phyloP scores from a whole-genome alignment of 441 rosid genomes.

The Raphanus hybrid region DNA sequence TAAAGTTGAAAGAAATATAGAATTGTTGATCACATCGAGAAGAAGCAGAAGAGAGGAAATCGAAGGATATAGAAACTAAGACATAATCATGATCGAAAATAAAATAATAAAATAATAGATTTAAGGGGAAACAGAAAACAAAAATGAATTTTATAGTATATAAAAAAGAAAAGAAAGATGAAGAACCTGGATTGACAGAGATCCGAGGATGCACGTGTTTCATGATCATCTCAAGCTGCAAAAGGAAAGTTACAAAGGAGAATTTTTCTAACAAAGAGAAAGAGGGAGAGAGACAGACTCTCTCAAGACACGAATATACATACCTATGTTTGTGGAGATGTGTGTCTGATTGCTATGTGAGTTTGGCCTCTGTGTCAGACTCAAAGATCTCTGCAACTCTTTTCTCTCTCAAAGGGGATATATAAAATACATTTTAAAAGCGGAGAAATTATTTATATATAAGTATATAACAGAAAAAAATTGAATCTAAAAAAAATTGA shows the following conservation, averaged over 20 bases:
- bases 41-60: constrained; percentile 41
- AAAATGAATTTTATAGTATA: neutral
- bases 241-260: constrained; percentile 42
- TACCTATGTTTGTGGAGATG: constrained; percentile 43
- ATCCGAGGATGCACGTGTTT: constrained; percentile 53
- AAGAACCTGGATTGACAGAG: constrained; percentile 66
- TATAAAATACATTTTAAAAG: constrained; percentile 37
- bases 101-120: constrained; percentile 31
- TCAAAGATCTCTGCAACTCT: constrained; percentile 66
- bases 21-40: constrained; percentile 35
- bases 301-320: constrained; percentile 27
- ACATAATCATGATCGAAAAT: constrained; percentile 41
- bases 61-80: constrained; percentile 11
- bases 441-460: constrained; percentile 15
- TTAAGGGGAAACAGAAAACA: neutral
- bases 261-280: constrained; percentile 35
- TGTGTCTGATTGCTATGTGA: constrained; percentile 42
- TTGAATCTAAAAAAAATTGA: no score
- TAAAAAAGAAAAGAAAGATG: constrained; percentile 38
- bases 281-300: constrained; percentile 29
- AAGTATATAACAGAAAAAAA: no score
- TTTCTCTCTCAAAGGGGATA: constrained; percentile 50
- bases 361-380: constrained; percentile 61
- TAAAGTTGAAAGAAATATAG: neutral
- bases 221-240: constrained; percentile 59